Evolutionary conservation across 805 yeast species (phyloP).

Genomic region (Ogataea ramenticola): DNA sequence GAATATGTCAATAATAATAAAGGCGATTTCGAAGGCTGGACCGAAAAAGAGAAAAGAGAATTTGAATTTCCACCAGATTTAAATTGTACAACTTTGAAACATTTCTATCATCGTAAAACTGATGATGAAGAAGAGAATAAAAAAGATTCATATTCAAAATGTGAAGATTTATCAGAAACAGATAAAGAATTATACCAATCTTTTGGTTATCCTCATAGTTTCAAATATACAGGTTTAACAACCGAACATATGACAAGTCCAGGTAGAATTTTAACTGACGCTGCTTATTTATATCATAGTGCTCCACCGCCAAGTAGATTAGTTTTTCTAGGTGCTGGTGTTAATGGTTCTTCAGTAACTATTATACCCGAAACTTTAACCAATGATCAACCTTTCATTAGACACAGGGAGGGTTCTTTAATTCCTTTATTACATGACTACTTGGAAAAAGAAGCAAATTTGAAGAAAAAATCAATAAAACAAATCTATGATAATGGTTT

Average conservation of each 20-base stretch:
- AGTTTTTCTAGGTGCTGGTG: slow-evolving; percentile 24
- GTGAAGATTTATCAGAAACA: slow-evolving; percentile 8
- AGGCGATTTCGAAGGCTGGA: slow-evolving; percentile 1
- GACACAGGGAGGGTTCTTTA: slow-evolving; percentile 7
- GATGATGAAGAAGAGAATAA: background rate
- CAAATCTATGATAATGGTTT: slow-evolving; percentile 16
- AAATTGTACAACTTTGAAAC: slow-evolving; percentile 13
- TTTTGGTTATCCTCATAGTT: slow-evolving; percentile 11
- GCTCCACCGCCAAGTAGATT: slow-evolving; percentile 25
- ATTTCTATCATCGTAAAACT: slow-evolving; percentile 3
- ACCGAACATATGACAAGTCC: slow-evolving; percentile 12
- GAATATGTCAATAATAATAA: slow-evolving; percentile 1
- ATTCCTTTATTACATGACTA: slow-evolving; percentile 9
- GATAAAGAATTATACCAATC: slow-evolving; percentile 1
- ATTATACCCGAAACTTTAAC: slow-evolving; percentile 17
- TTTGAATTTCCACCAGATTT: slow-evolving; percentile 4
- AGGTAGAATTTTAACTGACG: slow-evolving; percentile 23
- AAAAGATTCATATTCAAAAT: slow-evolving; percentile 1
- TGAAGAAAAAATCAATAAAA: slow-evolving; percentile 3
- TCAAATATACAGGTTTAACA: slow-evolving; percentile 12
- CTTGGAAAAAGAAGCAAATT: slow-evolving; percentile 9
- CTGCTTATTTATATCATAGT: slow-evolving; percentile 19
- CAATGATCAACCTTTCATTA: slow-evolving; percentile 5
- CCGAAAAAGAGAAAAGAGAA: slow-evolving; percentile 1
- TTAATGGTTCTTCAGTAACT: slow-evolving; percentile 16